These are phyloP conservation scores for Solanum chacoense DNA, from an alignment of 305 asterid genomes.

Conservation along the genomic window DNA sequence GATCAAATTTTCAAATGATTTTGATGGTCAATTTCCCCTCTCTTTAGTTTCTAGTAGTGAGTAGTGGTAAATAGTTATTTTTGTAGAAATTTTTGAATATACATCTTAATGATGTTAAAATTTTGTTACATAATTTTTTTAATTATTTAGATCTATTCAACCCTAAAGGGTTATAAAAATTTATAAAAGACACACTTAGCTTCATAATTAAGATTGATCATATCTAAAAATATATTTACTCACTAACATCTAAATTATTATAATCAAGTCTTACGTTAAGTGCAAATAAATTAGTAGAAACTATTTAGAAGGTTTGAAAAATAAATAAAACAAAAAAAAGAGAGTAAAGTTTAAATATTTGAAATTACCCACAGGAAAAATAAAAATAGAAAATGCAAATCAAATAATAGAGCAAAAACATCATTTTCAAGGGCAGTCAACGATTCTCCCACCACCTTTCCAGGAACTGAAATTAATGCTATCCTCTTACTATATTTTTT, in stretches of 20 bases:
- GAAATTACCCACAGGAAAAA: neutral
- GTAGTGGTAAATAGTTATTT: too few species aligned
- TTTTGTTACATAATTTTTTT: too few species aligned
- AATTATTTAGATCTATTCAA: too few species aligned
- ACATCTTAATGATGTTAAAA: too few species aligned
- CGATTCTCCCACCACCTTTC: conserved; percentile 1
- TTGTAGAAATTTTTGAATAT: too few species aligned
- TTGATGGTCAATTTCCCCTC: too few species aligned
- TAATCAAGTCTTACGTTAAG: neutral
- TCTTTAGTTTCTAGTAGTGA: too few species aligned
- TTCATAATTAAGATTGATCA: neutral
- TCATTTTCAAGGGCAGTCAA: conserved; percentile 10
- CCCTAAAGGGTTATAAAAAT: too few species aligned
- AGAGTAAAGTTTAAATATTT: neutral
- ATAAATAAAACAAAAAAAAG: neutral
- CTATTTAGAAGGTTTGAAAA: neutral
- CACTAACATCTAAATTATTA: neutral
- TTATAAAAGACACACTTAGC: neutral
- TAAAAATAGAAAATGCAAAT: neutral
- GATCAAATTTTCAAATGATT: neutral
- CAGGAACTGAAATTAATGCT: conserved; percentile 2
- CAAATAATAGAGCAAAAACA: conserved; percentile 1
- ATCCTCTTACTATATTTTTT: neutral
- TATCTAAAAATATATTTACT: too few species aligned
- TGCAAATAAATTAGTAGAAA: too few species aligned